These are phyloP conservation scores for Claviceps sorghi DNA, from an alignment of 2,329 filamentous ascomycete species.

Conservation along the genomic window DNA sequence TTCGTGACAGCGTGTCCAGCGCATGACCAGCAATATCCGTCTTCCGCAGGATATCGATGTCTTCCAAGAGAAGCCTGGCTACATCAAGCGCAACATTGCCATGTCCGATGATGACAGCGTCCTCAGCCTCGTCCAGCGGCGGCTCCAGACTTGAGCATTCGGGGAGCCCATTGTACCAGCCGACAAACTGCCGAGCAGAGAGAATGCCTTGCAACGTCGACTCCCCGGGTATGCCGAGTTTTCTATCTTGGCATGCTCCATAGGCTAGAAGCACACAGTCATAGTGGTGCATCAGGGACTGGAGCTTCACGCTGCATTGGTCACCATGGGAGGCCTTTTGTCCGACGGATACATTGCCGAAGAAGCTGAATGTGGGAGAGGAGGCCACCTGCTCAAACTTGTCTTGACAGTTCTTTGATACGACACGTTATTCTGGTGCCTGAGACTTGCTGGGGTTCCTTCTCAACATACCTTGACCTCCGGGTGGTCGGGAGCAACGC, in stretches of 20 bases:
- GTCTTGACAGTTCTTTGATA: slow-evolving; percentile 77
- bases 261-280: slow-evolving; percentile 88
- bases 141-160: slow-evolving; percentile 62
- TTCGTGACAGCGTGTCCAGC: slow-evolving; percentile 55
- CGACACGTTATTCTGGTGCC: slow-evolving; percentile 1
- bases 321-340: slow-evolving; percentile 25
- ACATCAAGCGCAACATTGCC: slow-evolving; percentile 95
- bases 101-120: slow-evolving; percentile 81
- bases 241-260: slow-evolving; percentile 72
- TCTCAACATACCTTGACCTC: slow-evolving; percentile 71
- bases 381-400: slow-evolving; percentile 81
- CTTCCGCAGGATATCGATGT: slow-evolving; percentile 55
- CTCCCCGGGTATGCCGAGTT: slow-evolving; percentile 68
- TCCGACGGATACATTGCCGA: slow-evolving; percentile 79
- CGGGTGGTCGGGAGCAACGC: slow-evolving; percentile 94
- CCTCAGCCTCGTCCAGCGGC: slow-evolving; percentile 58
- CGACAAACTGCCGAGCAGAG: slow-evolving; percentile 85
- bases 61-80: slow-evolving; percentile 68
- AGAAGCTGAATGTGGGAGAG: slow-evolving; percentile 71
- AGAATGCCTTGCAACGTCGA: slow-evolving; percentile 56
- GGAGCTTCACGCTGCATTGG: slow-evolving; percentile 45
- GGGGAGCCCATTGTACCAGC: slow-evolving; percentile 95
- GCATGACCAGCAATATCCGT: slow-evolving; percentile 87
- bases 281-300: slow-evolving; percentile 63
- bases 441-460: neutral